Evolutionary conservation across 2,329 filamentous ascomycete genomes (phyloP), one percentile per base, ranked within the genome.

Genomic region (Grosmannia penicillata): DNA sequence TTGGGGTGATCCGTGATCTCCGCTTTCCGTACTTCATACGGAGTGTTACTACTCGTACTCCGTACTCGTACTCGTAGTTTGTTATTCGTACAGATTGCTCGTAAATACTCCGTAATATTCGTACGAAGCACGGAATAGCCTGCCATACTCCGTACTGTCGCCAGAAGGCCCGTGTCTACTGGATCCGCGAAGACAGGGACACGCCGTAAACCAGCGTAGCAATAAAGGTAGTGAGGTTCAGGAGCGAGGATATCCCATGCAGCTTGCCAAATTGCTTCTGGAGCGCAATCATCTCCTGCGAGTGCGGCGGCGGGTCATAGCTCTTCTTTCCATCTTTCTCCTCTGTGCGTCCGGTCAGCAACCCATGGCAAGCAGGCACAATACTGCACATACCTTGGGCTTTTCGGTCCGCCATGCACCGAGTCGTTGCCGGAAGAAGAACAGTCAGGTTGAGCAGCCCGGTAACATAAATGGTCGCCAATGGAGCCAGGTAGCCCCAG

Each of bases 261-360:
- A 94, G 58, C 44, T 71, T 72, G 14, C 72, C 75, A 56, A 96
- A 96, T 45, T 66, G 68, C 60, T 76, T 82, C 65, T 89, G 93
- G 49, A 93, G 58, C 8, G 66, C 67, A 48, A 74, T 58, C 87
- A 96, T 95, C 62, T 89, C 83, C 48, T 78, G 68, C 6, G 82
- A 91, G 51, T 93, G 83, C 28, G 85, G 82, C 1, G 77, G 70
- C 37, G 72, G 63, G 46, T 93, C 85, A 51, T 81, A 82, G 57
- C 78, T 83, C 55, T 81, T 82, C 69, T 93, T 95, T 39, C 85
- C 85, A 54, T 95, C 89, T 50, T 79, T 76, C 44, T 80, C 85
- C 66, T 89, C 87, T 77, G 43, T 23, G 26, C 31, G 39, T 9
- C 4, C 17, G 23, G 18, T 35, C 10, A 35, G 17, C 33, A 35